These are phyloP conservation scores for Pseudoneurospora amorphoporcata DNA, from an alignment of 495 filamentous ascomycete species.

Conservation along the genomic window DNA sequence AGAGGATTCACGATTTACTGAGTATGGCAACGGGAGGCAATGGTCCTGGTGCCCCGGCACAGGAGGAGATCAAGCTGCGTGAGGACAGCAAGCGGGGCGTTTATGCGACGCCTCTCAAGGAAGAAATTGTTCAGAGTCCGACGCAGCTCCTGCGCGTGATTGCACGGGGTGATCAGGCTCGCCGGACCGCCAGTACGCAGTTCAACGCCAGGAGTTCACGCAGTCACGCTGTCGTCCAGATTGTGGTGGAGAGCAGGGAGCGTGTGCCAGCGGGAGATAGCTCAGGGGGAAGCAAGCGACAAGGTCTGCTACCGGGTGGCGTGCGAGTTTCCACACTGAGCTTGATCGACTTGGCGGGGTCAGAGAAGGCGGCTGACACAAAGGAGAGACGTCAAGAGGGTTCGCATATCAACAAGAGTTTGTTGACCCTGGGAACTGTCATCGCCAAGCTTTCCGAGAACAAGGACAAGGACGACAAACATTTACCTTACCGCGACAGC, in stretches of 20 bases:
- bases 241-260: slow-evolving; percentile 94
- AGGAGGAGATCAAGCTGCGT: slow-evolving; percentile 90
- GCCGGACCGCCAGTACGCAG: slow-evolving; percentile 84
- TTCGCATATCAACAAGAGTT: slow-evolving; percentile 95
- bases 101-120: slow-evolving; percentile 90
- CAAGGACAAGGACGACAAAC: slow-evolving; percentile 83
- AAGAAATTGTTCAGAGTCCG: slow-evolving; percentile 97
- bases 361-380: slow-evolving; percentile 87
- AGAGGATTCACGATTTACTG: slow-evolving; percentile 90
- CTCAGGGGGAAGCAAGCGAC: slow-evolving; percentile 45
- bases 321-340: slow-evolving; percentile 92
- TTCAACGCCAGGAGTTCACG: slow-evolving; percentile 94
- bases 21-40: slow-evolving; percentile 50
- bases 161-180: slow-evolving; percentile 82
- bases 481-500: slow-evolving; percentile 92
- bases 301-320: slow-evolving; percentile 73
- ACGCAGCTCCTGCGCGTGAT: slow-evolving; percentile 93
- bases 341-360: slow-evolving; percentile 92
- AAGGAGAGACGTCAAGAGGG: slow-evolving; percentile 93
- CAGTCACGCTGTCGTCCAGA: slow-evolving; percentile 96
- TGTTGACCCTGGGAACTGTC: slow-evolving; percentile 90
- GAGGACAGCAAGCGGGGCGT: slow-evolving; percentile 95
- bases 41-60: slow-evolving; percentile 35
- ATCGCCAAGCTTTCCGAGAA: slow-evolving; percentile 75
- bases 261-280: slow-evolving; percentile 51